Percentiles rank a stretch among this genome's conserved stretches.
Evolutionary conservation across 257 asterid species (phyloP).

Genomic region (Solanum pimpinellifolium): DNA sequence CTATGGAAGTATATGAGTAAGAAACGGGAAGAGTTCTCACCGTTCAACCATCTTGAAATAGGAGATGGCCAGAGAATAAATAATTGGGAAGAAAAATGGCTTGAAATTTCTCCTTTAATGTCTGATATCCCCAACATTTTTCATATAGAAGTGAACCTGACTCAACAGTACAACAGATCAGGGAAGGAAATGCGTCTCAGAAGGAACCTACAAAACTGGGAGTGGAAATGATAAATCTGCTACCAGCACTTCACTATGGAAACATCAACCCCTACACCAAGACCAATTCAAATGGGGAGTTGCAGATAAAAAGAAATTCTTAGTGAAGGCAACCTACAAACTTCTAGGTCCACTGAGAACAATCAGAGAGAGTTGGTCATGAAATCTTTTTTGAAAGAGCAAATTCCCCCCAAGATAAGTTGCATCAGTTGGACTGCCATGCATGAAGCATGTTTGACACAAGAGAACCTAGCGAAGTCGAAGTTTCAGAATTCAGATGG

Average conservation of each 20-base stretch:
- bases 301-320: neutral
- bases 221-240: neutral
- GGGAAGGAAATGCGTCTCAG: neutral
- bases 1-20: neutral
- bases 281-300: neutral
- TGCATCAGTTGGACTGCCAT: neutral
- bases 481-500: neutral
- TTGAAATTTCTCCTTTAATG: neutral
- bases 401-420: neutral
- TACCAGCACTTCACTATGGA: neutral
- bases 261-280: neutral
- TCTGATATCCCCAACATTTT: neutral
- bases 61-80: neutral
- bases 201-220: neutral
- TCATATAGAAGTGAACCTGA: neutral
- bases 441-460: neutral
- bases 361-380: neutral
- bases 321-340: neutral
- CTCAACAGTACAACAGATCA: neutral
- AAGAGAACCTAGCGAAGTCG: neutral
- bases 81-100: neutral
- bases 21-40: neutral
- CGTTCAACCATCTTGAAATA: neutral
- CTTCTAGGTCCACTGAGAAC: neutral
- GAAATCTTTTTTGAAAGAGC: neutral